These are phyloP conservation scores for Amanita rimosa DNA, from an alignment of 768 basidiomycete genomes.

Conservation along the genomic window DNA sequence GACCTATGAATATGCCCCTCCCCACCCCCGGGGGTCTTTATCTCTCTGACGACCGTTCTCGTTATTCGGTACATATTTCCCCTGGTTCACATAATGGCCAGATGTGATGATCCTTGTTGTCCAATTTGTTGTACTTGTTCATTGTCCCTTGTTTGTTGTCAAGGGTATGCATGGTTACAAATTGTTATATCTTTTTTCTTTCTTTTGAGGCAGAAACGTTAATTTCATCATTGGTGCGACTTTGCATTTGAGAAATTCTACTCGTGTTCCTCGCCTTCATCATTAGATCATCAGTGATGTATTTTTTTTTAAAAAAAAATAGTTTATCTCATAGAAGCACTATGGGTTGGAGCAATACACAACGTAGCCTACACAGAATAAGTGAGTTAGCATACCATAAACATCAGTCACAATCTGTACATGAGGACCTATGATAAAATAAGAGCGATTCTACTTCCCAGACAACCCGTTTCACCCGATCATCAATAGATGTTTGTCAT, in stretches of 20 bases:
- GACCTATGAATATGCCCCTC: background rate
- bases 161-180: too few relatives aligned
- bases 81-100: conserved; percentile 55
- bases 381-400: background rate
- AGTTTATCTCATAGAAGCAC: background rate
- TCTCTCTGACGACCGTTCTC: background rate
- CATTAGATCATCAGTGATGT: background rate
- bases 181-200: too few relatives aligned
- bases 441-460: background rate
- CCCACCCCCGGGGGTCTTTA: too few relatives aligned
- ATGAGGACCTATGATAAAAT: background rate
- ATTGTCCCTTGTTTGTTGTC: conserved; percentile 10
- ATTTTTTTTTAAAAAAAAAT: too few relatives aligned
- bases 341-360: background rate
- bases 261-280: conserved; percentile 5
- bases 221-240: too few relatives aligned
- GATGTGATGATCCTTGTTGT: conserved; percentile 42
- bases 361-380: background rate
- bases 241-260: too few relatives aligned
- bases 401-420: background rate
- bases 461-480: conserved; percentile 1
- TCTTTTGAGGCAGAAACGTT: too few relatives aligned
- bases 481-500: background rate
- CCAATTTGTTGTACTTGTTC: conserved; percentile 19
- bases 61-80: conserved; percentile 7